Percentiles rank a stretch among this genome's conserved stretches.
Evolutionary conservation across 2,329 filamentous ascomycete genomes (phyloP).

Genomic region (Lomentospora prolificans): DNA sequence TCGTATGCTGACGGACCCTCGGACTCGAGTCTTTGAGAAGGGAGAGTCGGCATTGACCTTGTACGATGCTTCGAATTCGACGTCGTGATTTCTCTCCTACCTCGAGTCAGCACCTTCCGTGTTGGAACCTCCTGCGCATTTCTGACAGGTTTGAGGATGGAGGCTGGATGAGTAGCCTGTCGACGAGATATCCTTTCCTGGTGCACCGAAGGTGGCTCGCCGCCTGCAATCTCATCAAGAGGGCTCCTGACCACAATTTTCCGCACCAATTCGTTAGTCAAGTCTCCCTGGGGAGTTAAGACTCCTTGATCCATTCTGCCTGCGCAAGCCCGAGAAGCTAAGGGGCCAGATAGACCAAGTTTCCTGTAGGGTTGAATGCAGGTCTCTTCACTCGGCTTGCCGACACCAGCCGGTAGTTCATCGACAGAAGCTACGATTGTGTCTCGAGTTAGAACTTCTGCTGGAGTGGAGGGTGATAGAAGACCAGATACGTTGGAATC

Average conservation of each 20-base stretch:
- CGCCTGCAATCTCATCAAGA: slow-evolving; percentile 12
- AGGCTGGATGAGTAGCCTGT: slow-evolving; percentile 18
- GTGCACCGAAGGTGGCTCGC: slow-evolving; percentile 21
- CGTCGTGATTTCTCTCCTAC: neutral
- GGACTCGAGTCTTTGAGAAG: neutral
- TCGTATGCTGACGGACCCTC: neutral
- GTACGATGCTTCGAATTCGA: neutral
- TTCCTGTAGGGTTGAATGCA: neutral
- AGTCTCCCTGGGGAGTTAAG: neutral
- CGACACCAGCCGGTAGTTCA: neutral
- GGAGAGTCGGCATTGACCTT: slow-evolving; percentile 1
- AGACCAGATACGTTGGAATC: no score
- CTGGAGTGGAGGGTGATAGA: neutral
- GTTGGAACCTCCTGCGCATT: neutral
- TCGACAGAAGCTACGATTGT: neutral
- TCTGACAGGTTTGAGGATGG: slow-evolving; percentile 23
- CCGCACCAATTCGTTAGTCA: slow-evolving; percentile 7
- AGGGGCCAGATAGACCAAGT: neutral
- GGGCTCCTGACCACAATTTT: slow-evolving; percentile 23
- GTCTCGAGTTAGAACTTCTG: neutral
- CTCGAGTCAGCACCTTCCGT: neutral
- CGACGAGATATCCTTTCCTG: slow-evolving; percentile 27
- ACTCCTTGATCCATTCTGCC: neutral
- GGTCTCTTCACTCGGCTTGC: neutral
- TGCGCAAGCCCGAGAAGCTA: neutral